Conservation (phyloP, 2,329 filamentous ascomycete species). For the Ceratocystis colombiana region DNA sequence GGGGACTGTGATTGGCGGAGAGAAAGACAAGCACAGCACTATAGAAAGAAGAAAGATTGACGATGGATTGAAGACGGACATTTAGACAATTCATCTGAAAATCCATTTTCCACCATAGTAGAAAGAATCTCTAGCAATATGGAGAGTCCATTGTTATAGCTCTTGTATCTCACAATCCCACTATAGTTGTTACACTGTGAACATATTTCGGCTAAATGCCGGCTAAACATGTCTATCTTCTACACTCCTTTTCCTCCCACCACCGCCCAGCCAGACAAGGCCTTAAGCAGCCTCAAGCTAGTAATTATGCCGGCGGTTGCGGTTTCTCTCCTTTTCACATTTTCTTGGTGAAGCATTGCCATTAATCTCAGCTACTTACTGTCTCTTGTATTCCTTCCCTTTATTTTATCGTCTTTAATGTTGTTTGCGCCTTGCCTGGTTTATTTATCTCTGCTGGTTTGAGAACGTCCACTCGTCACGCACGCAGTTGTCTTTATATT, state of each 20-base stretch:
- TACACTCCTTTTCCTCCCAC: background rate
- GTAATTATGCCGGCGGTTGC: slow-evolving; percentile 5
- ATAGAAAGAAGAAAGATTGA: background rate
- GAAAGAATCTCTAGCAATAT: too few species aligned
- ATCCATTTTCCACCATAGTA: too few species aligned
- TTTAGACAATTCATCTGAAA: background rate
- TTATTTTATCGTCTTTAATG: slow-evolving; percentile 2
- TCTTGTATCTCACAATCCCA: too few species aligned
- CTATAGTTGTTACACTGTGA: too few species aligned
- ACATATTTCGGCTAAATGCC: background rate
- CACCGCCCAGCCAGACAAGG: background rate
- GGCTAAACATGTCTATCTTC: background rate
- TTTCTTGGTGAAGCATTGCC: background rate
- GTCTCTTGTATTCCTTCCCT: background rate
- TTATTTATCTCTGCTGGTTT: background rate
- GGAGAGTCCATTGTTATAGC: too few species aligned
- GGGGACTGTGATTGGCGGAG: background rate
- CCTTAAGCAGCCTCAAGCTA: background rate
- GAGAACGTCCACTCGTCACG: background rate
- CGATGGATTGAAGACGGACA: background rate
- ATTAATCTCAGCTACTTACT: background rate
- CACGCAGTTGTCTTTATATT: too few species aligned
- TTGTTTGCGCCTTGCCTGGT: background rate
- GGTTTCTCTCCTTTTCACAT: background rate
- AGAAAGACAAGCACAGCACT: background rate